Conservation (phyloP, 2,329 filamentous ascomycete species). For the Sclerotinia spermophila region DNA sequence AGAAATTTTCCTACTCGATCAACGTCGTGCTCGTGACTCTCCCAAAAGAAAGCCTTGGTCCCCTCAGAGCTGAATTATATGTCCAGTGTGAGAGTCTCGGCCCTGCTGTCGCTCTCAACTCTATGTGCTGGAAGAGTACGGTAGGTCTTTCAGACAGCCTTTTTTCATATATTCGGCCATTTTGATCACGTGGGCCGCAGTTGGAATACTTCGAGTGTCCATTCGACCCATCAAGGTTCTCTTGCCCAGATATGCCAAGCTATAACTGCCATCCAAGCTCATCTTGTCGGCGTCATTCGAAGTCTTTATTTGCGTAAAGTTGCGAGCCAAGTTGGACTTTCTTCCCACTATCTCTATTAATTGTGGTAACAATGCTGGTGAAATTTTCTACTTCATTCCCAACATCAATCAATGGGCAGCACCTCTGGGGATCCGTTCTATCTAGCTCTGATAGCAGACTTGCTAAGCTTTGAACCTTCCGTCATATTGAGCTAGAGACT, state of each 20-base stretch:
- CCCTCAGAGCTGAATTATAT: not conserved
- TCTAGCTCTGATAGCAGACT: not conserved
- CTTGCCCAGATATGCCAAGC: conserved; percentile 3
- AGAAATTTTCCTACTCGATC: not conserved
- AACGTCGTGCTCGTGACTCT: not conserved
- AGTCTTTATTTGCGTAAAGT: not conserved
- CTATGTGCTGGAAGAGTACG: not conserved
- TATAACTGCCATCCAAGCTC: not conserved
- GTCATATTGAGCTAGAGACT: not conserved
- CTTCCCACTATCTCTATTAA: not conserved
- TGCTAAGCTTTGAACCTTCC: not conserved
- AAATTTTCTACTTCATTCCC: not conserved
- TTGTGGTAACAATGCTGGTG: not conserved
- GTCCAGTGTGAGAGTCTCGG: not conserved
- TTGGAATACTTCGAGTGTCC: not conserved
- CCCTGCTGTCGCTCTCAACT: not conserved
- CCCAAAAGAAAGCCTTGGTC: not conserved
- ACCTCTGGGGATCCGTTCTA: not conserved
- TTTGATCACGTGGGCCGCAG: not conserved
- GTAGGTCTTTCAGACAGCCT: not conserved
- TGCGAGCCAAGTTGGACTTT: not conserved
- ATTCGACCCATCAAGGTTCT: not conserved
- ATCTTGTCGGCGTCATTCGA: not conserved
- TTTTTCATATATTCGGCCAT: not conserved
- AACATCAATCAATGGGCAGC: not conserved